These are phyloP conservation scores for Colletotrichum navitas DNA, from an alignment of 2,329 filamentous ascomycete genomes.

Conservation along the genomic window DNA sequence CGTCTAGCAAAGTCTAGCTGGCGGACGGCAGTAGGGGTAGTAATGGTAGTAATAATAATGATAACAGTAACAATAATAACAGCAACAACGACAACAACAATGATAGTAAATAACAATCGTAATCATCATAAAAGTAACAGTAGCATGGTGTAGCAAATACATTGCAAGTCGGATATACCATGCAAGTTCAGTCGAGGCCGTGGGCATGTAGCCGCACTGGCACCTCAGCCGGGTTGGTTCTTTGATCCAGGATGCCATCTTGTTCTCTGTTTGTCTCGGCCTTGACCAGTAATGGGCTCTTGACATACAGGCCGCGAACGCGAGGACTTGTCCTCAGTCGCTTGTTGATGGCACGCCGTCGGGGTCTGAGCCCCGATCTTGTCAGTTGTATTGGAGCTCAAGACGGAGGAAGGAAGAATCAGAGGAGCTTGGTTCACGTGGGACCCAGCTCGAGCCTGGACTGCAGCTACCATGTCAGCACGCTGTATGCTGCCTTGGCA, in stretches of 20 bases:
- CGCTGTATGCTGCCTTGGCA: not conserved
- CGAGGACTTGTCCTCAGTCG: not conserved
- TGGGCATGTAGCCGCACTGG: constrained; percentile 19
- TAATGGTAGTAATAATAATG: no score
- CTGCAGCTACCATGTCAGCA: not conserved
- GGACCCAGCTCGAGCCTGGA: constrained; percentile 1
- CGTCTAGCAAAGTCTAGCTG: not conserved
- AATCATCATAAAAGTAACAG: not conserved
- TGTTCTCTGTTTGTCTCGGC: constrained; percentile 3
- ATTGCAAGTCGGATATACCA: constrained; percentile 1
- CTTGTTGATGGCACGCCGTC: not conserved
- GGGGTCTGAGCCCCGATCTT: constrained; percentile 7
- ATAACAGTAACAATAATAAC: no score
- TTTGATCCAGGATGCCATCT: not conserved
- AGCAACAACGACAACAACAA: no score
- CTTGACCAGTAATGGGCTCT: not conserved
- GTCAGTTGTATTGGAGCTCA: not conserved
- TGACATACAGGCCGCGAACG: not conserved
- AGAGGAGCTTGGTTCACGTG: constrained; percentile 8
- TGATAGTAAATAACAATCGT: no score
- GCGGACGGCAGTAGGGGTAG: not conserved
- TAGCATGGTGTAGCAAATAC: not conserved
- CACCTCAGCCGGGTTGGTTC: constrained; percentile 13
- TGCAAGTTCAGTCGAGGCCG: no score
- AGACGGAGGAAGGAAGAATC: not conserved